Conservation (phyloP, 202 grass and related monocot species). For the Miscanthus sacchariflorus region DNA sequence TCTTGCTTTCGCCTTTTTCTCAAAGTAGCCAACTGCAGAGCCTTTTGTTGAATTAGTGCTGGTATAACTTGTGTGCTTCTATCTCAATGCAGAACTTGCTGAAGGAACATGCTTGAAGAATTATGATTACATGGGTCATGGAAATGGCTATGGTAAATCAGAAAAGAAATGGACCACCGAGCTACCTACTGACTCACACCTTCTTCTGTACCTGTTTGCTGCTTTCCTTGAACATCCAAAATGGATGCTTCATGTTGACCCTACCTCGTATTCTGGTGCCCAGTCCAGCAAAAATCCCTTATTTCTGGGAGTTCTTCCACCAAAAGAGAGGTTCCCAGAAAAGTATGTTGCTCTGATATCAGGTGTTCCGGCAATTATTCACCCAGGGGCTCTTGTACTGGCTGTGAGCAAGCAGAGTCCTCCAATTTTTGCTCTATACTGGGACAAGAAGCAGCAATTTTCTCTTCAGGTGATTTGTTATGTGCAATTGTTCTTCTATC, state of each 20-base stretch:
- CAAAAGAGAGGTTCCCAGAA: slow-evolving; percentile 95
- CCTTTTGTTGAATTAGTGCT: background rate
- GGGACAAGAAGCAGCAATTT: slow-evolving; percentile 97
- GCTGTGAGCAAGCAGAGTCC: slow-evolving; percentile 87
- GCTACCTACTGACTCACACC: slow-evolving; percentile 88
- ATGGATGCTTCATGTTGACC: slow-evolving; percentile 98
- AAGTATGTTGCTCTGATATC: slow-evolving; percentile 98
- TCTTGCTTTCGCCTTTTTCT: slow-evolving; percentile 13
- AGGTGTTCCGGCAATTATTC: slow-evolving; percentile 81
- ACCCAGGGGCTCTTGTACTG: slow-evolving; percentile 89
- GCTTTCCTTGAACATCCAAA: slow-evolving; percentile 97
- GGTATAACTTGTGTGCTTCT: slow-evolving; percentile 29
- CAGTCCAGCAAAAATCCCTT: slow-evolving; percentile 97
- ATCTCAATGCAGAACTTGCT: slow-evolving; percentile 72
- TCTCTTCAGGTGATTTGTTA: slow-evolving; percentile 83
- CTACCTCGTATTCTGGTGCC: slow-evolving; percentile 89
- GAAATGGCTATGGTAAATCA: slow-evolving; percentile 69
- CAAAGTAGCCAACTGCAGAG: slow-evolving; percentile 14
- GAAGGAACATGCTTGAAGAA: slow-evolving; percentile 97
- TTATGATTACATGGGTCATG: slow-evolving; percentile 81
- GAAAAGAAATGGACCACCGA: slow-evolving; percentile 84
- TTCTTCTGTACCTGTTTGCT: slow-evolving; percentile 89
- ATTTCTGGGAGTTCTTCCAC: slow-evolving; percentile 95
- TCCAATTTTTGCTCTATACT: slow-evolving; percentile 85
- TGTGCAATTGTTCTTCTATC: background rate